Evolutionary conservation across 345 rosid species (phyloP), one percentile per base, ranked within the genome.

Genomic region (Lenwebbia sp.): DNA sequence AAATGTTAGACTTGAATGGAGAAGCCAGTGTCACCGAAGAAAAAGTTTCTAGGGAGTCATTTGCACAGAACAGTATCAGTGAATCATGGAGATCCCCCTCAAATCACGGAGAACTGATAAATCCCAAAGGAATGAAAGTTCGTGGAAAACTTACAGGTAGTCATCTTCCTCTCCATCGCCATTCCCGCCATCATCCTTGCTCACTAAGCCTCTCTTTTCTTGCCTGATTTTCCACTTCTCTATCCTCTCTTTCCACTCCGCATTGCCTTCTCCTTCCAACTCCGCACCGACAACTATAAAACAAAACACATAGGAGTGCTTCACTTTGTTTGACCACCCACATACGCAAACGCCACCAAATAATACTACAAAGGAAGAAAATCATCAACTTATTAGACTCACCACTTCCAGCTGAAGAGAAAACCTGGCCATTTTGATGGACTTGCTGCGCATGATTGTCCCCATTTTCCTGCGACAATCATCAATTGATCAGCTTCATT

Each of bases 191-290:
- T 91, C 95, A 54, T 90, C 93, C 85, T 96, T 94, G 88, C 88
- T 86, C 33, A 94, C 90, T 22, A 97, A 84, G 78, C 99, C 99
- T 92, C 96, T 90, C 91, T 97, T 97, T 88, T 97, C 98, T 89
- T 96, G 99, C 89, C 94, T 92, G 21, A 91, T 86, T 92, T 97
- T 96, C 99, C 99, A 97, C 85, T 96, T 96, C 89, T 96, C 98
- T 1, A 97, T 94, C 88, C 99, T 91, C 62, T 97, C 99, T 89
- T 96, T 91, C 99, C 99, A 97, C 88, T 97, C 99, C 1, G 91
- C 95, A 60, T 92, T 94, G 85, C 92, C 94, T 13, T 96, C 98
- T 41, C 90, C 96, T 86, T 97, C 98, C 55, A 95, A 87, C 12
- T 96, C 98, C 91, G 92, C 94, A 9, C 95, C 96, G 15, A 89